Evolutionary conservation across 1,284 basidiomycete species (phyloP).

Genomic region (Kwoniella shivajii): DNA sequence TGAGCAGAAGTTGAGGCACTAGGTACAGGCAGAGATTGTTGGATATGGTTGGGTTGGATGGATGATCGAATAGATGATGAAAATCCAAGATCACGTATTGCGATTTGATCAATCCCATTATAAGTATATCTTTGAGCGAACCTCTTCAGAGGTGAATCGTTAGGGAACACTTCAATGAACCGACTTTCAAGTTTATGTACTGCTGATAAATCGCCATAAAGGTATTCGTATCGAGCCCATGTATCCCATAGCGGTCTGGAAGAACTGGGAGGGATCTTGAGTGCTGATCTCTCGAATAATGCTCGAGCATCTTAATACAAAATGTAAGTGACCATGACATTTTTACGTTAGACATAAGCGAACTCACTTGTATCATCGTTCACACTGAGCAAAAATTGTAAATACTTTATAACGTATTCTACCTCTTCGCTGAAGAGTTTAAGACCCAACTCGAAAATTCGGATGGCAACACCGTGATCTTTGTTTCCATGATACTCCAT

Average conservation of each 20-base stretch:
- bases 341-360: neutral
- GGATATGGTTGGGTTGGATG: neutral
- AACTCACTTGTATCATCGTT: constrained; percentile 91
- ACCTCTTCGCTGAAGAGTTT: constrained; percentile 80
- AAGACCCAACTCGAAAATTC: constrained; percentile 94
- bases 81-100: constrained; percentile 82
- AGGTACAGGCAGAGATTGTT: constrained; percentile 7
- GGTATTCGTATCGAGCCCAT: constrained; percentile 94
- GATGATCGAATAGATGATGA: constrained; percentile 52
- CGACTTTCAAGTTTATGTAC: constrained; percentile 86
- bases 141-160: constrained; percentile 84
- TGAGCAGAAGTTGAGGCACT: constrained; percentile 3
- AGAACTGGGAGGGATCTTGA: constrained; percentile 71
- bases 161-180: constrained; percentile 82
- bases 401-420: constrained; percentile 83
- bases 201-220: constrained; percentile 88
- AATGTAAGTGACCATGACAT: neutral
- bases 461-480: constrained; percentile 77
- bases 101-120: constrained; percentile 83
- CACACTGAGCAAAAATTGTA: constrained; percentile 88
- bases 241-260: constrained; percentile 90
- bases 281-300: constrained; percentile 79
- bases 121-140: constrained; percentile 91
- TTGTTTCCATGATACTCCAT: constrained; percentile 96
- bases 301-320: constrained; percentile 79